Conservation (phyloP, 768 basidiomycete species). For the Obba rivulosa region DNA sequence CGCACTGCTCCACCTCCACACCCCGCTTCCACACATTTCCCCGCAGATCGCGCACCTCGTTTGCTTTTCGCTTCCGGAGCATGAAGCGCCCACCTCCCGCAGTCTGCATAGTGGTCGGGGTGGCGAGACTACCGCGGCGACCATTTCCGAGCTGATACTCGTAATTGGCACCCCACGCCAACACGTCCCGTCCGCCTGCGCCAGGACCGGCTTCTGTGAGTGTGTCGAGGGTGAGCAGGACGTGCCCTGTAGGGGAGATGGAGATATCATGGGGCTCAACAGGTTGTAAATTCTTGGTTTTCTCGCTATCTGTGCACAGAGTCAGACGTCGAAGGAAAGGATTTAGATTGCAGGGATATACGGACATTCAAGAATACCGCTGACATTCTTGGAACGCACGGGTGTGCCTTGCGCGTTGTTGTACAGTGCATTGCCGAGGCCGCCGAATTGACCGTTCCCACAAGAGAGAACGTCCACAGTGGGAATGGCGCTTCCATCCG, state of each 20-base stretch:
- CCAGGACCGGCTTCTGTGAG: slow-evolving; percentile 40
- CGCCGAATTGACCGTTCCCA: slow-evolving; percentile 83
- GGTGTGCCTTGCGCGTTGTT: slow-evolving; percentile 70
- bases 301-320: slow-evolving; percentile 54
- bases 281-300: slow-evolving; percentile 50
- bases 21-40: slow-evolving; percentile 57
- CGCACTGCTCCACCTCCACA: slow-evolving; percentile 60
- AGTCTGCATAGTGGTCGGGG: slow-evolving; percentile 47
- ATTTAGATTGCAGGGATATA: slow-evolving; percentile 1
- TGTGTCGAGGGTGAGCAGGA: slow-evolving; percentile 70
- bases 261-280: slow-evolving; percentile 59
- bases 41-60: slow-evolving; percentile 50
- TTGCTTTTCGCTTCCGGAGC: slow-evolving; percentile 45
- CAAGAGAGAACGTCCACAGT: slow-evolving; percentile 62
- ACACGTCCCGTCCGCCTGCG: slow-evolving; percentile 55
- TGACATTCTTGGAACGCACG: slow-evolving; percentile 69
- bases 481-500: slow-evolving; percentile 26
- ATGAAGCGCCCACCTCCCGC: slow-evolving; percentile 55
- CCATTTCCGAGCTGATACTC: slow-evolving; percentile 76
- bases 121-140: slow-evolving; percentile 51
- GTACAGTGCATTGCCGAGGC: slow-evolving; percentile 61
- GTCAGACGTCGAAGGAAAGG: background rate
- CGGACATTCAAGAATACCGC: slow-evolving; percentile 85
- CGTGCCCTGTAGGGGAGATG: slow-evolving; percentile 72
- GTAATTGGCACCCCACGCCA: slow-evolving; percentile 70